Evolutionary conservation across 441 rosid genomes (phyloP).

Genomic region (Codiaeum variegatum): DNA sequence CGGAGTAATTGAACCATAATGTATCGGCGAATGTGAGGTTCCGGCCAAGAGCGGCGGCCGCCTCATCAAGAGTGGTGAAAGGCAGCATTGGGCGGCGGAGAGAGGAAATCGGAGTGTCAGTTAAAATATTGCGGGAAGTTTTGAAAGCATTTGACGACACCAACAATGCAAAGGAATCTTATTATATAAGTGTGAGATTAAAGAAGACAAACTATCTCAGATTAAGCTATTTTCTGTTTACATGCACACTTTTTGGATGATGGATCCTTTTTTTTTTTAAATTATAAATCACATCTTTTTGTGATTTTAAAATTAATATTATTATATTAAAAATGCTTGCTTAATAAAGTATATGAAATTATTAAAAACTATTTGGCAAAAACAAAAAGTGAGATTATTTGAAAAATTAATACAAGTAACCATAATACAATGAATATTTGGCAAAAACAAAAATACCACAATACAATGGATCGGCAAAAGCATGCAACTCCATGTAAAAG

Average conservation of each 20-base stretch:
- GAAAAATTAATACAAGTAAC: too few species aligned
- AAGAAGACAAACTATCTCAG: neutral
- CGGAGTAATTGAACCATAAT: constrained; percentile 82
- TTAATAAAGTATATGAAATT: too few species aligned
- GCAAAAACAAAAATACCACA: too few species aligned
- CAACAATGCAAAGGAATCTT: constrained; percentile 1
- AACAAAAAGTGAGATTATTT: too few species aligned
- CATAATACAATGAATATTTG: too few species aligned
- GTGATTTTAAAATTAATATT: too few species aligned
- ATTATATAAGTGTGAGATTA: neutral
- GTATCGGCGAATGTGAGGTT: constrained; percentile 67
- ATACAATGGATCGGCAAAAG: too few species aligned
- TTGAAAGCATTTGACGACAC: constrained; percentile 7
- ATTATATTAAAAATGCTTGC: too few species aligned
- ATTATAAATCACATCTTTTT: too few species aligned
- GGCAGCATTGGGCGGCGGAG: constrained; percentile 54
- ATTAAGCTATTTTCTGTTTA: neutral
- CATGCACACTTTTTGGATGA: neutral
- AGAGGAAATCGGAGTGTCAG: constrained; percentile 13
- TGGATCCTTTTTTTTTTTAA: too few species aligned
- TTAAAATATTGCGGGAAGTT: constrained; percentile 30
- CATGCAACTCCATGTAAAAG: too few species aligned
- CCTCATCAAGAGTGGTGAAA: constrained; percentile 52
- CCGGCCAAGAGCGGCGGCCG: constrained; percentile 68
- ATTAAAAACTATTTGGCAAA: too few species aligned